These are phyloP conservation scores for Trichoderma sp. DNA, from an alignment of 2,329 filamentous ascomycete species.

Conservation along the genomic window DNA sequence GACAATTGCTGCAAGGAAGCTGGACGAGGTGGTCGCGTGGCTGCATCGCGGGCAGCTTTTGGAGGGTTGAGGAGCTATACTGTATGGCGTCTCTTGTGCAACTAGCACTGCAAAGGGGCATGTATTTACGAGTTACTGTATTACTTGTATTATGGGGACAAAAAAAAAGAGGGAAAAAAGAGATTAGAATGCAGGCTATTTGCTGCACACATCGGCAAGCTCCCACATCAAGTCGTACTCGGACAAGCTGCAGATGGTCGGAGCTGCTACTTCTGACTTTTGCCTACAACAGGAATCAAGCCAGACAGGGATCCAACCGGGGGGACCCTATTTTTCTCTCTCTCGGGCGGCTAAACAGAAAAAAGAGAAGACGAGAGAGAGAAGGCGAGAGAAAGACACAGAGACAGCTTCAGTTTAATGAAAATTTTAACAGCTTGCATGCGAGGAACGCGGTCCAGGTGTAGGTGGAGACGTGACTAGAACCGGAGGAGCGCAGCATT, in stretches of 20 bases:
- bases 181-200: background rate
- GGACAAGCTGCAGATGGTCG: conserved; percentile 3
- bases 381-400: background rate
- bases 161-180: background rate
- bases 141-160: background rate
- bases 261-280: background rate
- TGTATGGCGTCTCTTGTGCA: background rate
- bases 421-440: conserved; percentile 13
- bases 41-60: background rate
- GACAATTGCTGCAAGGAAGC: background rate
- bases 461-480: conserved; percentile 20
- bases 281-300: conserved; percentile 5
- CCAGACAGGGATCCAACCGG: conserved; percentile 4
- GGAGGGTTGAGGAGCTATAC: background rate
- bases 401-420: background rate
- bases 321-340: background rate
- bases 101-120: background rate
- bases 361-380: background rate
- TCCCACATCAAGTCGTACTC: background rate
- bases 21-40: background rate
- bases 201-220: background rate
- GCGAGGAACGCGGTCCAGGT: conserved; percentile 17
- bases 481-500: background rate
- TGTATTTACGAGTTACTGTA: background rate
- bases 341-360: background rate